phyloP scores from a whole-genome alignment of 805 yeast genomes.

The Saccharomycopsis sp. region DNA sequence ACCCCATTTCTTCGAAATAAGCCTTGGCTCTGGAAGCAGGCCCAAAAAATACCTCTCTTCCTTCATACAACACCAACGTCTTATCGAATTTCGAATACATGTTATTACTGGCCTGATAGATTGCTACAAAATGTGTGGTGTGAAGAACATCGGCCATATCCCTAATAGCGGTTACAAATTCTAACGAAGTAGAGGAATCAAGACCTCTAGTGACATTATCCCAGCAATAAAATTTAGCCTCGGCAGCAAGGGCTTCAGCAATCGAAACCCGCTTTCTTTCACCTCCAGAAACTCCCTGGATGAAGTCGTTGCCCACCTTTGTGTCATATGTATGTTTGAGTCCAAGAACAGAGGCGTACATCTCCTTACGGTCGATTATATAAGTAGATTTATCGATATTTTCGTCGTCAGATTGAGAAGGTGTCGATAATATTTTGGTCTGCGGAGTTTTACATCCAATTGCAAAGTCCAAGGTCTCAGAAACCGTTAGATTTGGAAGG shows the following conservation, averaged over 20 bases:
- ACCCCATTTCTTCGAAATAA: slow-evolving; percentile 50
- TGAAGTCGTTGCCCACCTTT: slow-evolving; percentile 55
- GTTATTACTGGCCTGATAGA: slow-evolving; percentile 63
- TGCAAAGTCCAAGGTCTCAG: slow-evolving; percentile 46
- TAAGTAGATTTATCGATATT: slow-evolving; percentile 33
- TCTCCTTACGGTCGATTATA: slow-evolving; percentile 32
- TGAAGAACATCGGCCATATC: slow-evolving; percentile 48
- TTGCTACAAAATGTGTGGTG: slow-evolving; percentile 57
- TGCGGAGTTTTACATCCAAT: slow-evolving; percentile 42
- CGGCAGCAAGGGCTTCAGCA: slow-evolving; percentile 66
- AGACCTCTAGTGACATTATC: slow-evolving; percentile 85
- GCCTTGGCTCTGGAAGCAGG: slow-evolving; percentile 36
- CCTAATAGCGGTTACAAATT: slow-evolving; percentile 60
- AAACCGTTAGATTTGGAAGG: slow-evolving; percentile 45
- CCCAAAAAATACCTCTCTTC: slow-evolving; percentile 44
- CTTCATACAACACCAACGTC: slow-evolving; percentile 44
- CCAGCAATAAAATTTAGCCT: slow-evolving; percentile 62
- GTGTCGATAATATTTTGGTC: slow-evolving; percentile 27
- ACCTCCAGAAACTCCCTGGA: slow-evolving; percentile 80
- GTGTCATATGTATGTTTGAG: slow-evolving; percentile 53
- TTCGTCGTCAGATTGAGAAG: slow-evolving; percentile 31
- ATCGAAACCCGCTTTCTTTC: slow-evolving; percentile 80
- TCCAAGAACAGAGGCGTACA: slow-evolving; percentile 45
- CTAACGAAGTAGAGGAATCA: slow-evolving; percentile 78
- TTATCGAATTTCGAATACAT: slow-evolving; percentile 59